These are phyloP conservation scores for Cercospora brassicicola DNA, from an alignment of 2,329 filamentous ascomycete species.

Conservation along the genomic window DNA sequence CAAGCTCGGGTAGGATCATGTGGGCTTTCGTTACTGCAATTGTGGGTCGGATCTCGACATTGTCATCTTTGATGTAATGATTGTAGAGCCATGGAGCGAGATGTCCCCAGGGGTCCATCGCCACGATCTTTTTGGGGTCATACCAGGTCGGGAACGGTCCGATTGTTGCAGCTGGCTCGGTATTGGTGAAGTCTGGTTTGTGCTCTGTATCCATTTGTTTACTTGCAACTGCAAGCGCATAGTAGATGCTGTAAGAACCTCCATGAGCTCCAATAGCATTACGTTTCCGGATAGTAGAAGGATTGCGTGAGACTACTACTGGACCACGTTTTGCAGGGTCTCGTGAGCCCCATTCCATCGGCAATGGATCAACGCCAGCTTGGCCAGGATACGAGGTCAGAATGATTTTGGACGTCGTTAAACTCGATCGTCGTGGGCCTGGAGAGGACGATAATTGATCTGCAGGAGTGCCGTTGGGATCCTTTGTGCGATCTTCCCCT, in stretches of 20 bases:
- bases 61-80: conserved; percentile 72
- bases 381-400: conserved; percentile 89
- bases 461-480: conserved; percentile 22
- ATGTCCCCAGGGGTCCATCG: conserved; percentile 95
- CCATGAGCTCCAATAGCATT: conserved; percentile 77
- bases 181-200: conserved; percentile 76
- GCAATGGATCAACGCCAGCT: conserved; percentile 87
- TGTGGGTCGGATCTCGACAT: conserved; percentile 69
- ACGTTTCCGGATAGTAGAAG: conserved; percentile 73
- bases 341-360: conserved; percentile 80
- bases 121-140: conserved; percentile 89
- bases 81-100: conserved; percentile 80
- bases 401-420: conserved; percentile 59
- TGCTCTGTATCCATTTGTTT: conserved; percentile 84
- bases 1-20: conserved; percentile 95
- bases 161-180: conserved; percentile 85
- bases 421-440: conserved; percentile 43
- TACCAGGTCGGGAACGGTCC: conserved; percentile 88
- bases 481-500: conserved; percentile 27
- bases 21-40: conserved; percentile 86
- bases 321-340: conserved; percentile 77
- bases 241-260: conserved; percentile 94
- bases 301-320: conserved; percentile 77
- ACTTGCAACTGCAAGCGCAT: conserved; percentile 86
- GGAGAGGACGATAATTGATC: conserved; percentile 24